Evolutionary conservation across 257 asterid genomes (phyloP).

Genomic region (Jacaranda mimosifolia): DNA sequence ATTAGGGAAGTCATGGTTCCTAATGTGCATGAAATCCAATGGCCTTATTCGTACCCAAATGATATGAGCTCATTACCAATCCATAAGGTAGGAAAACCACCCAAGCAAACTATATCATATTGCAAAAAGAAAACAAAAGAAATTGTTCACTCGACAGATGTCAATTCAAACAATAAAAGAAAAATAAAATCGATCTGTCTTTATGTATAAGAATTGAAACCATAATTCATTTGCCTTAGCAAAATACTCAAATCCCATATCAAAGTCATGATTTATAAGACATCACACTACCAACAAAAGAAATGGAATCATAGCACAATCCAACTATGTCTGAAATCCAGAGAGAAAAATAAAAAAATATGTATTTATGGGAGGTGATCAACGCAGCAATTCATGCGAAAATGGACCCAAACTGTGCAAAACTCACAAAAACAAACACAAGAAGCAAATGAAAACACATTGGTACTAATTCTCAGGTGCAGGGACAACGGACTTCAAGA

Average conservation of each 20-base stretch:
- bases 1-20: too few species aligned
- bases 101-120: too few species aligned
- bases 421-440: constrained; percentile 35
- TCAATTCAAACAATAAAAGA: constrained; percentile 21
- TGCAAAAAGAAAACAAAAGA: too few species aligned
- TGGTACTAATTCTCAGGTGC: constrained; percentile 51
- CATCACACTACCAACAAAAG: constrained; percentile 41
- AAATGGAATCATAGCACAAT: constrained; percentile 33
- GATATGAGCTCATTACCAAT: too few species aligned
- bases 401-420: constrained; percentile 42
- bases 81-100: too few species aligned
- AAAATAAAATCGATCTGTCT: constrained; percentile 2
- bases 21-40: too few species aligned
- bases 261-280: constrained; percentile 36
- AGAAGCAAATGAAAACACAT: constrained; percentile 13
- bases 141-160: not conserved
- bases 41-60: too few species aligned
- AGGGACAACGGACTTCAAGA: constrained; percentile 67
- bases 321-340: constrained; percentile 35
- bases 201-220: constrained; percentile 25
- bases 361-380: not conserved
- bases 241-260: constrained; percentile 30
- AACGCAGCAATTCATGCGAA: constrained; percentile 4
- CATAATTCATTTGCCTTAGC: constrained; percentile 36
- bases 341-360: constrained; percentile 18